Percentiles rank a stretch among this genome's conserved stretches.
These are phyloP conservation scores for Botryobasidium botryosum DNA, from an alignment of 768 basidiomycete species.

Conservation along the genomic window DNA sequence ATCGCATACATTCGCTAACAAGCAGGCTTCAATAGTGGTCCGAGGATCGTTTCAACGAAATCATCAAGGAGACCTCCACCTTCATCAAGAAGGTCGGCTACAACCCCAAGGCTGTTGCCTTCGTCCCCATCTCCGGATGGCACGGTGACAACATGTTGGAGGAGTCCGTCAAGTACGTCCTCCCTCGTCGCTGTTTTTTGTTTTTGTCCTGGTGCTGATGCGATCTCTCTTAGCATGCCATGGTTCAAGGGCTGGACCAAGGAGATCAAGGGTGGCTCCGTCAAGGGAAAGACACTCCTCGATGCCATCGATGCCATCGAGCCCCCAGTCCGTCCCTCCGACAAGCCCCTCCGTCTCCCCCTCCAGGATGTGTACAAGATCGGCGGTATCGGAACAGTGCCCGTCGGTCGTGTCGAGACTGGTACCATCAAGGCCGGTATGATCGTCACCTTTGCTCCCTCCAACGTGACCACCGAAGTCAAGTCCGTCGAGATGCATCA, in stretches of 20 bases:
- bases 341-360: slow-evolving; percentile 99
- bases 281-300: slow-evolving; percentile 98
- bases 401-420: slow-evolving; percentile 99
- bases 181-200: slow-evolving; percentile 1
- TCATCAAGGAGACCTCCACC: slow-evolving; percentile 89
- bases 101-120: slow-evolving; percentile 96
- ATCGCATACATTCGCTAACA: background rate
- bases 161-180: slow-evolving; percentile 76
- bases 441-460: slow-evolving; percentile 92
- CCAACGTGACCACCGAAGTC: slow-evolving; percentile 99
- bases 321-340: slow-evolving; percentile 87
- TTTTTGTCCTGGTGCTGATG: too few relatives aligned
- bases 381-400: slow-evolving; percentile 99
- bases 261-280: slow-evolving; percentile 82
- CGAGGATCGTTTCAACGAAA: slow-evolving; percentile 99
- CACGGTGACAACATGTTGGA: slow-evolving; percentile 99
- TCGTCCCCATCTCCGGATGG: slow-evolving; percentile 99
- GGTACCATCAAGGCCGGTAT: slow-evolving; percentile 99
- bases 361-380: slow-evolving; percentile 99
- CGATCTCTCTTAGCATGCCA: slow-evolving; percentile 49
- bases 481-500: slow-evolving; percentile 99
- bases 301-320: slow-evolving; percentile 99
- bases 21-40: slow-evolving; percentile 53
- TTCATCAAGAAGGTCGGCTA: slow-evolving; percentile 99
- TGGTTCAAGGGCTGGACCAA: slow-evolving; percentile 99